phyloP scores from a whole-genome alignment of 371 early-diverging fungal genomes.

The Actinomortierella wolfii region DNA sequence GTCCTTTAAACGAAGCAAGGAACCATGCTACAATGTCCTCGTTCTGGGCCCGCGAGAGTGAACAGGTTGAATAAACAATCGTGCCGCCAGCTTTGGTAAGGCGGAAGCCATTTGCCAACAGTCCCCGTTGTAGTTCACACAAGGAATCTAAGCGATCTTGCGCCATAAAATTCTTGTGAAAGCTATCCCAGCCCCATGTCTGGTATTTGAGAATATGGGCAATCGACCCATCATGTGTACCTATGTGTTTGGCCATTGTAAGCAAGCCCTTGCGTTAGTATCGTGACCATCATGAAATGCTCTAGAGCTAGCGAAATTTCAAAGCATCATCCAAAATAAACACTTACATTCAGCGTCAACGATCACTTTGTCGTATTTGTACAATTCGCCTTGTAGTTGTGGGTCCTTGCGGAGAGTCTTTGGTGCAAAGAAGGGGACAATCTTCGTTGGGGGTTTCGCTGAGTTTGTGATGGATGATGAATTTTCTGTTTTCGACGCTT shows the following conservation, averaged over 20 bases:
- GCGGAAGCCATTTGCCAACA: conserved; percentile 75
- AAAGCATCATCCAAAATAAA: neutral
- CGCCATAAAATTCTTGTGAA: conserved; percentile 71
- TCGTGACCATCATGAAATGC: too few relatives aligned
- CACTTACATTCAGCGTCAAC: conserved; percentile 92
- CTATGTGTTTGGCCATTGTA: too few relatives aligned
- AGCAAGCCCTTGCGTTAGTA: too few relatives aligned
- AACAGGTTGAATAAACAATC: conserved; percentile 90
- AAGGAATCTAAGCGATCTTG: conserved; percentile 54
- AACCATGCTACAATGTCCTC: conserved; percentile 84
- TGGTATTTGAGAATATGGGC: conserved; percentile 82
- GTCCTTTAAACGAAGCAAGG: conserved; percentile 53
- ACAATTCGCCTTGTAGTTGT: conserved; percentile 42
- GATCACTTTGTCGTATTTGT: conserved; percentile 85
- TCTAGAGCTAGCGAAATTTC: too few relatives aligned
- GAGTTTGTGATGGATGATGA: too few relatives aligned
- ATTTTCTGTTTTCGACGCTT: neutral
- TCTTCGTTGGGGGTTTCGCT: conserved; percentile 3
- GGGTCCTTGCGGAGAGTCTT: conserved; percentile 66
- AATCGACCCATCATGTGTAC: conserved; percentile 94
- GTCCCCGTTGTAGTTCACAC: conserved; percentile 52
- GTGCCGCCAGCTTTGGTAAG: conserved; percentile 72
- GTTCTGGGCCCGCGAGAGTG: conserved; percentile 78
- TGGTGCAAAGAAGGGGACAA: conserved; percentile 82
- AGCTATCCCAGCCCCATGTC: conserved; percentile 75